Base-by-base conservation (phyloP, 164 flowering plant species). In the Stephania cephalantha region DNA sequence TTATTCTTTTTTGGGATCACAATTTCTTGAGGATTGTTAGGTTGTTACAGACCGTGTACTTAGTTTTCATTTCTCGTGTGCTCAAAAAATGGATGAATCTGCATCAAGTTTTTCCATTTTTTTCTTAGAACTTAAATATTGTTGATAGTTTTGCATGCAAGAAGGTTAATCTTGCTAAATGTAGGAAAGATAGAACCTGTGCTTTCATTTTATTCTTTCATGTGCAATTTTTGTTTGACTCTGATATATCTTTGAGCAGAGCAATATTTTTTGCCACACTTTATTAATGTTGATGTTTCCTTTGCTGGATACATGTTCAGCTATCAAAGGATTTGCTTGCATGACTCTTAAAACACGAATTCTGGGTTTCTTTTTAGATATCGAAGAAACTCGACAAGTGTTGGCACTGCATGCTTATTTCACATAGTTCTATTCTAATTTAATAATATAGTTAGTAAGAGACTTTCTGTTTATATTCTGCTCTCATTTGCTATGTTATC, bases 401-500 rank as follows among this genome's bases (percentile, higher is more conserved):
- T 68, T 68, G 20, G 46, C 53, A 71, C 20, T 65, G 18, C 44
- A 73, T 53, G 7, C 46, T 52, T 10, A 3, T 72, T 18, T 3
- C 9, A 31, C 12, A 46, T 65, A 45, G 17, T 18, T 12, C 12
- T 25, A 9, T 64, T 9, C 18, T 0, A 6, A 67, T 69, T 35
- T 8, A 4, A 30, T 25, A 31, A 10, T 66, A 25, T 30, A 12
- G n/a, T 44, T 50, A 44, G 31, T 17, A 44, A 45, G 67, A 55
- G 73, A 44, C 25, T 25, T 31, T 18, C 46, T 73, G 44, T 68
- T 61, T 73, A 61, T 68, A 17, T 73, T 68, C 5, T 10, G 53
- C 42, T 45, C 48, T 70, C 69, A 15, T 65, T 48, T 70, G 15
- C 68, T 46, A 20, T 74, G 58, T 35, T 72, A 35, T 35, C 13